Conservation (phyloP, 345 rosid genomes). For the Laguncularia racemosa region DNA sequence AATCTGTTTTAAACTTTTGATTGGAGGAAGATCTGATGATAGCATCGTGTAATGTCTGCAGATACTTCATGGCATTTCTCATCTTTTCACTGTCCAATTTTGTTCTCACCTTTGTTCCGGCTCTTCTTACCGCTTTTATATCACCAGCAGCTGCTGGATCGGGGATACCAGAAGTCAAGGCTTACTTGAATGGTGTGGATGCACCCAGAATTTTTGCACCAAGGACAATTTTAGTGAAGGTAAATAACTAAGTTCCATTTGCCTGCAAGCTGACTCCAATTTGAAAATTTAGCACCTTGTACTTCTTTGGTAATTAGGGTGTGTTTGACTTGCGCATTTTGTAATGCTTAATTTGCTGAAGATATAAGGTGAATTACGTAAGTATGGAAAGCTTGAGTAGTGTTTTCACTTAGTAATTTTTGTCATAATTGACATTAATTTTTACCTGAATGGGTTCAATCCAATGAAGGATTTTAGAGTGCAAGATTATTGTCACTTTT, state of each 20-base stretch:
- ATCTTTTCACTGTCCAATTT: slow-evolving; percentile 62
- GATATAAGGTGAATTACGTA: too few species aligned
- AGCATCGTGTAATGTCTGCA: slow-evolving; percentile 14
- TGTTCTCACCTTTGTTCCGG: slow-evolving; percentile 58
- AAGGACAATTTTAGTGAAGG: slow-evolving; percentile 71
- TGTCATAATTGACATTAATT: too few species aligned
- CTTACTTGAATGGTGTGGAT: slow-evolving; percentile 93
- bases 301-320: background rate
- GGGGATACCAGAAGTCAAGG: slow-evolving; percentile 95
- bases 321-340: too few species aligned
- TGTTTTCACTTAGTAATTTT: too few species aligned
- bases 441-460: too few species aligned
- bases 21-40: background rate
- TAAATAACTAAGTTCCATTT: slow-evolving; percentile 4
- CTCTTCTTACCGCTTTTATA: slow-evolving; percentile 52
- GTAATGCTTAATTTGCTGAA: too few species aligned
- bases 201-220: slow-evolving; percentile 69
- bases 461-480: too few species aligned
- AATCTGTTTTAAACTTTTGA: background rate
- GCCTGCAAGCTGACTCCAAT: too few species aligned
- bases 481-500: too few species aligned
- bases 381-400: too few species aligned
- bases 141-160: slow-evolving; percentile 91
- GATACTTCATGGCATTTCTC: slow-evolving; percentile 62
- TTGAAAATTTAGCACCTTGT: background rate